These are phyloP conservation scores for Lachancea nothofagi DNA, from an alignment of 805 yeast species.

Conservation along the genomic window DNA sequence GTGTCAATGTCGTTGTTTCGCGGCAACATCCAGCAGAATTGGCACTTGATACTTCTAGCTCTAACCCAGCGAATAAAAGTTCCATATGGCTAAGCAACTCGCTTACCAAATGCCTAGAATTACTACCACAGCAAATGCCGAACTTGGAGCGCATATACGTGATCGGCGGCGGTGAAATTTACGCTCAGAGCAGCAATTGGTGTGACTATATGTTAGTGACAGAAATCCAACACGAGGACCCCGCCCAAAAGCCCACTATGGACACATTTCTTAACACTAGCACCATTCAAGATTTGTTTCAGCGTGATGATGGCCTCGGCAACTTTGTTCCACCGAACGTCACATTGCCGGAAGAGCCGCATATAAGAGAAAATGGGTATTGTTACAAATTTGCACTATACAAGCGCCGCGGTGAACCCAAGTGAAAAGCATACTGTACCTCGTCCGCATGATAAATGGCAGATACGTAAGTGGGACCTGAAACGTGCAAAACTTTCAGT, in stretches of 20 bases:
- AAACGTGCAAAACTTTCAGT: too few relatives aligned
- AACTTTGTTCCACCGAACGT: constrained; percentile 21
- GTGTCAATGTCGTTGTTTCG: constrained; percentile 74
- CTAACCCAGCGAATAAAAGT: too few relatives aligned
- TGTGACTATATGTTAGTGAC: constrained; percentile 63
- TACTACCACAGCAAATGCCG: constrained; percentile 19
- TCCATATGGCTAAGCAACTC: constrained; percentile 40
- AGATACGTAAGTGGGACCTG: too few relatives aligned
- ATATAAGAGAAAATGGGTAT: constrained; percentile 44
- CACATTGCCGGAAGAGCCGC: constrained; percentile 22
- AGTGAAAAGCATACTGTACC: background rate
- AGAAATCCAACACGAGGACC: constrained; percentile 44
- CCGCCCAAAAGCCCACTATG: constrained; percentile 40
- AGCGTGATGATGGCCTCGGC: constrained; percentile 19
- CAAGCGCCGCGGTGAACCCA: constrained; percentile 17
- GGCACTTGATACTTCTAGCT: constrained; percentile 8
- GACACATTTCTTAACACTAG: constrained; percentile 61
- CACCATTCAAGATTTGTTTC: constrained; percentile 4
- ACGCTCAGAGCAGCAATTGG: constrained; percentile 45
- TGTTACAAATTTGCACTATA: constrained; percentile 59
- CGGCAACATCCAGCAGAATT: constrained; percentile 30
- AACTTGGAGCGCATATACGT: constrained; percentile 60
- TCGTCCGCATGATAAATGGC: too few relatives aligned
- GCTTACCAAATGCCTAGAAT: constrained; percentile 39
- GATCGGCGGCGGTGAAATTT: constrained; percentile 91